Base-by-base conservation (phyloP, 352 stramenopile species). In the Phytophthora citrophthora region DNA sequence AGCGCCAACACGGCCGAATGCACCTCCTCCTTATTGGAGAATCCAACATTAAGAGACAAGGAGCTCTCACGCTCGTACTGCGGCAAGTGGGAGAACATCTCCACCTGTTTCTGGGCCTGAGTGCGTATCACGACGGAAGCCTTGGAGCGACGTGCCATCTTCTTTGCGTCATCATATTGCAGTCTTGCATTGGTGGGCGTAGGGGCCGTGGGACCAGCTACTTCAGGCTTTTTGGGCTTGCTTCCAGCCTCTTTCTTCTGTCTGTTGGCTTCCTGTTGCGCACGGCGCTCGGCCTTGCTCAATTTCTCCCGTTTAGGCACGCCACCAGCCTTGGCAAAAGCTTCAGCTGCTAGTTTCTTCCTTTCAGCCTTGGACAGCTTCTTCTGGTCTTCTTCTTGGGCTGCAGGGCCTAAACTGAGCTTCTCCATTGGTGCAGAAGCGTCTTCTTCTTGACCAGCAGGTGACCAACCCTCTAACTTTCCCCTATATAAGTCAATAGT, bases 241-340 rank as follows among this genome's bases (percentile, higher is more conserved):
- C 39, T 40, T 11, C 24, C 26, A 0, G 48, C 66, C 20, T 70
- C 74, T 26, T 89, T 81, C 61, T 97, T 97, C 24, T 88, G 82
- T 54, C 94, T 77, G 70, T 97, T 93, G 48, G 90, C 79, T 65
- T 98, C 94, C 65, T 98, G 96, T 40, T 97, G 71, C 1, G 87
- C 93, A 7, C 94, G 85, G 46, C 96, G 88, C 73, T 99, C 93
- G 20, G 93, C 90, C 66, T 99, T 99, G 55, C 64, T 90, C 26
- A 98, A 66, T 72, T 98, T 98, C 49, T 89, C 83, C 13, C 81
- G 70, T 67, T 89, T 90, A 15, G 79, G 61, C 7, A 69, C 61
- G 9, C 56, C 72, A 8, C 76, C 76, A 12, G 67, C 47, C 43
- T 81, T 85, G 8, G 83, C 75, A 49, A 92, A 92, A 23, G 75